Evolutionary conservation across 257 asterid species (phyloP), one percentile per base, ranked within the genome.

Genomic region (Solanum pinnatisectum): DNA sequence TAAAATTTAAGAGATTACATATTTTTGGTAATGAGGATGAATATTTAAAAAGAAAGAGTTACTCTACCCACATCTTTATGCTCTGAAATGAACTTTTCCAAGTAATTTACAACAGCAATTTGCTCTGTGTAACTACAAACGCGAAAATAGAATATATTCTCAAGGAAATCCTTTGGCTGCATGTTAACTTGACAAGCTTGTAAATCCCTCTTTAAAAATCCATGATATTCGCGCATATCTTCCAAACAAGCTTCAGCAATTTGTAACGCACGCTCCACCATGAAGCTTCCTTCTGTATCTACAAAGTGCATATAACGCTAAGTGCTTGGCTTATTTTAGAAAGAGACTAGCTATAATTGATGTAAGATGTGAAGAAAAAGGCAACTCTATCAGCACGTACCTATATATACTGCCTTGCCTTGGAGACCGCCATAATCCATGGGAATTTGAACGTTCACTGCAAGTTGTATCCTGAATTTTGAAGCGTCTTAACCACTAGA

Each of bases 261-360:
- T 91, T 97, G 99, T 86, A 89, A 88, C 93, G 90, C 98, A 37
- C 99, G 98, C 85, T 96, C 98, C 86, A 94, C 98, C 99, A 94
- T 97, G 87, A 97, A 97, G 91, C 99, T 96, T 87, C 99, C 99
- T 93, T 97, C 99, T 5, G 99, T 96, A 88, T 97, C 99, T 97
- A 91, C 73, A 86, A 86, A 88, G 49, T 68, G 79, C 79, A 88
- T 85, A 59, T 84, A 27, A 37, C 4, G n/a, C 74, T 30, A 46
- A 18, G 18, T 9, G 18, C 30, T 81, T 81, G 30, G 30, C 42
- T 46, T 70, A 30, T 5, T 81, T 30, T 18, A 18, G n/a, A 46
- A 81, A 79, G 67, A 79, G 40, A 79, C 52, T 27, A 79, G 16
- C 25, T 15, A 42, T 9, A 15, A 42, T 78, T 42, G 84, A 79